Conservation (phyloP, 768 basidiomycete genomes). For the Phanerochaete sordida region DNA sequence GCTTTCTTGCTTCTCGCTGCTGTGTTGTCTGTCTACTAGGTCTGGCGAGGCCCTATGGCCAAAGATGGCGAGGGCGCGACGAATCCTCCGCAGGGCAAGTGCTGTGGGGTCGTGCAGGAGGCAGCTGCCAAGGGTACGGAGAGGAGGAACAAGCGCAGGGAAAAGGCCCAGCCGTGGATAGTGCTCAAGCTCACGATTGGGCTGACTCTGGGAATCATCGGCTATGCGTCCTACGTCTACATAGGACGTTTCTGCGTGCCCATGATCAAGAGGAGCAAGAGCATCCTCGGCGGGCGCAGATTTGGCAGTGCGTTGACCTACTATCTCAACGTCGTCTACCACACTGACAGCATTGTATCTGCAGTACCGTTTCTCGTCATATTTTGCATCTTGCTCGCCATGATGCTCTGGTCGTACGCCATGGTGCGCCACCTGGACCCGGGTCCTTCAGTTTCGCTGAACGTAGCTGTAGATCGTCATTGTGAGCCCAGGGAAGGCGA, state of each 20-base stretch:
- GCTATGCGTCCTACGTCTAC: constrained; percentile 76
- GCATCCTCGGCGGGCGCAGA: constrained; percentile 43
- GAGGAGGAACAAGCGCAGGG: constrained; percentile 28
- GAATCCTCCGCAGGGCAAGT: constrained; percentile 12
- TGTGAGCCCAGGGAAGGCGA: constrained; percentile 68
- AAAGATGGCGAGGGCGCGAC: background rate
- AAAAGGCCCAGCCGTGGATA: constrained; percentile 68
- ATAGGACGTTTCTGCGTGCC: constrained; percentile 66
- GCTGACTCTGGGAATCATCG: constrained; percentile 56
- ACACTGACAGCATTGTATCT: background rate
- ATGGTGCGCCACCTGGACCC: constrained; percentile 45
- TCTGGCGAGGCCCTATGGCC: constrained; percentile 2
- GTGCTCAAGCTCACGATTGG: constrained; percentile 65
- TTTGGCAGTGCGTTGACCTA: constrained; percentile 80
- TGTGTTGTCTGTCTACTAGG: no score
- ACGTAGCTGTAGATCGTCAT: constrained; percentile 47
- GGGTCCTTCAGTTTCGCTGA: background rate
- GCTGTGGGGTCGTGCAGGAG: constrained; percentile 50
- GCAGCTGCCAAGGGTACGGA: constrained; percentile 5
- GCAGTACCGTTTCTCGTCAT: constrained; percentile 66
- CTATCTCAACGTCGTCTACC: background rate
- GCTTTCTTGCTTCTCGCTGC: background rate
- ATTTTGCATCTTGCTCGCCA: constrained; percentile 59
- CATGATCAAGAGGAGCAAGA: constrained; percentile 50
- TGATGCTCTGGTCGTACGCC: constrained; percentile 77